Evolutionary conservation across 1,284 basidiomycete genomes (phyloP).

Genomic region (Papiliotrema fonsecae): DNA sequence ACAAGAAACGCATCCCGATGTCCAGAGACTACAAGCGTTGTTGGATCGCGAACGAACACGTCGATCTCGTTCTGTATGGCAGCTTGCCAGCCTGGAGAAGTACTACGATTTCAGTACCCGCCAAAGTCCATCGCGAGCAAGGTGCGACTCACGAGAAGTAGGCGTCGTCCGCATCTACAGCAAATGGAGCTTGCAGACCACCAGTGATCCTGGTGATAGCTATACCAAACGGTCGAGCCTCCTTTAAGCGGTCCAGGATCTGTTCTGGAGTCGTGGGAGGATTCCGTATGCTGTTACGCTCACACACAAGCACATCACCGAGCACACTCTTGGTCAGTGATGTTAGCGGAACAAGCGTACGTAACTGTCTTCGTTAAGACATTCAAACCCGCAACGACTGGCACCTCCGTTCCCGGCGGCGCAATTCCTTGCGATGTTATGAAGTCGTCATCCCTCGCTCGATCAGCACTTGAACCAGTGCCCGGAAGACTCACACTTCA

Average conservation of each 20-base stretch:
- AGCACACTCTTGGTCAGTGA: conserved; percentile 12
- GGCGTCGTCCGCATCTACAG: conserved; percentile 11
- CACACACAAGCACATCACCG: conserved; percentile 21
- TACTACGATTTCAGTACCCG: conserved; percentile 2
- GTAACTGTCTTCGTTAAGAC: conserved; percentile 17
- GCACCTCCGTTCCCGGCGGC: conserved; percentile 13
- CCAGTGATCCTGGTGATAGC: conserved; percentile 14
- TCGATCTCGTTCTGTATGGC: conserved; percentile 23
- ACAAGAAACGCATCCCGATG: conserved; percentile 20
- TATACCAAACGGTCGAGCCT: conserved; percentile 13
- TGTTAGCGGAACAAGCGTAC: conserved; percentile 7
- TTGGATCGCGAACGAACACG: conserved; percentile 23
- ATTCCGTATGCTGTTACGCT: conserved; percentile 17
- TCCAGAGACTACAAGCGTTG: conserved; percentile 20
- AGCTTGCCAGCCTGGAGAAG: conserved; percentile 24
- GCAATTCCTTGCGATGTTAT: conserved; percentile 17
- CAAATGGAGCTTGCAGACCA: conserved; percentile 16
- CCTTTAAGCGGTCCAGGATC: conserved; percentile 11
- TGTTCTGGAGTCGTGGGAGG: conserved; percentile 19
- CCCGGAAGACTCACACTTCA: conserved; percentile 16
- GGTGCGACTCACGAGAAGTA: conserved; percentile 8
- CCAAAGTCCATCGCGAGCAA: background rate
- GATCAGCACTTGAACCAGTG: background rate
- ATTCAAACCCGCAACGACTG: conserved; percentile 23
- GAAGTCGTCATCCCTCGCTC: conserved; percentile 15